phyloP scores from a whole-genome alignment of 2,329 filamentous ascomycete genomes.

The Colletotrichum sp. region DNA sequence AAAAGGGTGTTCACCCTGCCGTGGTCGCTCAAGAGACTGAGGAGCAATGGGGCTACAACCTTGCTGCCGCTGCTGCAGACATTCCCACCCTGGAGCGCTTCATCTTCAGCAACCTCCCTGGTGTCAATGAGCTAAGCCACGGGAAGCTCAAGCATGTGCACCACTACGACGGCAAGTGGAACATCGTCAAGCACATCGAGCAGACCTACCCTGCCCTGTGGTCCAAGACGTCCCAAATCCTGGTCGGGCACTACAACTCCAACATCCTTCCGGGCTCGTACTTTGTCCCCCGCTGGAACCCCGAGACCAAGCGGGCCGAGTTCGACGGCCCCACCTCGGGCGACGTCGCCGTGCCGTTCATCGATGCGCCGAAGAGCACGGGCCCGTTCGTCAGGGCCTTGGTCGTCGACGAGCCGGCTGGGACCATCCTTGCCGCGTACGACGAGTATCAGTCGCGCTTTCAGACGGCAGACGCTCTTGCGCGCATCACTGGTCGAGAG shows the following conservation, averaged over 20 bases:
- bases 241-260: slow-evolving; percentile 1
- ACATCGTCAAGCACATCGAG: not conserved
- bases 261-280: not conserved
- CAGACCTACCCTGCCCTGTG: not conserved
- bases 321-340: not conserved
- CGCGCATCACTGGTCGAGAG: slow-evolving; percentile 38
- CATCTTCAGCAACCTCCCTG: not conserved
- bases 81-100: not conserved
- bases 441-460: slow-evolving; percentile 39
- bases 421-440: slow-evolving; percentile 49
- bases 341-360: slow-evolving; percentile 26
- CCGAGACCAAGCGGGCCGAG: not conserved
- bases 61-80: slow-evolving; percentile 55
- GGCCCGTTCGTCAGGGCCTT: slow-evolving; percentile 50
- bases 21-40: slow-evolving; percentile 51
- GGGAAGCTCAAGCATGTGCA: not conserved
- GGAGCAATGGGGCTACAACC: slow-evolving; percentile 56
- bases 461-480: slow-evolving; percentile 39
- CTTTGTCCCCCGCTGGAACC: not conserved
- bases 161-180: slow-evolving; percentile 7
- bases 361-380: slow-evolving; percentile 40
- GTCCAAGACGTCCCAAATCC: not conserved
- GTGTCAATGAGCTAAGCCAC: not conserved
- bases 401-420: slow-evolving; percentile 40
- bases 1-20: slow-evolving; percentile 21